Evolutionary conservation across 2,329 filamentous ascomycete species (phyloP), one percentile per base, ranked within the genome.

Genomic region (Verticillium nubilum): DNA sequence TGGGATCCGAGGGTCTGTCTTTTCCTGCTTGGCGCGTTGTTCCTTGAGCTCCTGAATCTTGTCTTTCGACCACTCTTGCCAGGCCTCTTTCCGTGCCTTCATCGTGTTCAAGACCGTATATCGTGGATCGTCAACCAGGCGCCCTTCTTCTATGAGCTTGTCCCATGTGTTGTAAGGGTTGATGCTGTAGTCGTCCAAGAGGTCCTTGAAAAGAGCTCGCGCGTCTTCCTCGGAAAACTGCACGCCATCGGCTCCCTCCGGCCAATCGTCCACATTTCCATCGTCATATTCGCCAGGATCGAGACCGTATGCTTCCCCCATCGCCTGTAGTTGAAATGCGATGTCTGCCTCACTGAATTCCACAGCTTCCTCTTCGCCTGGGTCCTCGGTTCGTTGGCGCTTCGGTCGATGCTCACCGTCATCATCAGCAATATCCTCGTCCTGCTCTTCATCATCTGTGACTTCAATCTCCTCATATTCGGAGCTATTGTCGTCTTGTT

Each of bases 261-360:
- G 87, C 78, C 85, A 89, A 27, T 82, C 78, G 6, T 83, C 80
- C 65, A 76, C 78, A 62, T 80, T 77, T 4, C 82, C 86, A 61
- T 88, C 87, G 60, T 88, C 89, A 69, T 92, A 92, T 68, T 92
- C 89, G 56, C 86, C 90, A 0, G 86, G 86, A 42, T 92, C 90
- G 29, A 93, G 79, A 1, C 86, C 91, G 66, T 93, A 92, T n/a
- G 91, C 88, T 65, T 90, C 84, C 58, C 90, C 92, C 91, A 97
- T 96, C 27, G 90, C 88, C 58, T 91, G 90, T 13, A 99, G 80
- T 69, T 99, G 95, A 70, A 88, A 93, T 35, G 91, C 93, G 67
- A 99, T 96, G 69, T 99, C 95, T 58, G 93, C 94, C 72, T 98
- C 95, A 59, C 90, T 91, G 68, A 97, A 96, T 67, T 97, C 94